phyloP scores from a whole-genome alignment of 495 filamentous ascomycete species.

The Penicillium parvum region DNA sequence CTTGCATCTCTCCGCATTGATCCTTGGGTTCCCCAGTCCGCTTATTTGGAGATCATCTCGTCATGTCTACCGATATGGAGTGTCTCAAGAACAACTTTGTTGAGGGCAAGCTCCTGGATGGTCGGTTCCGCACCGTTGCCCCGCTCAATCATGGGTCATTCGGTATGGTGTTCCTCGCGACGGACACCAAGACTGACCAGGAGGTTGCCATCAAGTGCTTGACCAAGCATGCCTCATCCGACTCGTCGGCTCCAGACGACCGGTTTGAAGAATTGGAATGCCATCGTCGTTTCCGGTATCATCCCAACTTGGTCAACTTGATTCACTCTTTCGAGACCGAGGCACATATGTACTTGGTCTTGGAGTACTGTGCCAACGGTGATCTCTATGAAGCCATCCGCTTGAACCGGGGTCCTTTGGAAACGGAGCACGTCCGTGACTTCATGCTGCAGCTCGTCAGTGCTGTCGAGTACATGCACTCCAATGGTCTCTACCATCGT shows the following conservation, averaged over 20 bases:
- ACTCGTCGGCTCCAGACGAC: conserved; percentile 60
- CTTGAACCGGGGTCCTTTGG: conserved; percentile 74
- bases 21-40: conserved; percentile 16
- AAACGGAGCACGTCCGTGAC: conserved; percentile 92
- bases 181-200: conserved; percentile 66
- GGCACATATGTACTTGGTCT: conserved; percentile 81
- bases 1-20: conserved; percentile 7
- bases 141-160: conserved; percentile 98
- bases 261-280: conserved; percentile 82
- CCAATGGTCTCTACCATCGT: conserved; percentile 87
- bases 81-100: conserved; percentile 72
- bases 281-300: conserved; percentile 70
- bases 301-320: conserved; percentile 92
- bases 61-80: conserved; percentile 62
- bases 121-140: conserved; percentile 83
- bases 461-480: conserved; percentile 86
- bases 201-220: conserved; percentile 92
- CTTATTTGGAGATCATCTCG: conserved; percentile 32
- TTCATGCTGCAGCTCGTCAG: conserved; percentile 95
- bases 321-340: conserved; percentile 89
- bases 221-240: conserved; percentile 63
- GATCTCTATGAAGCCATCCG: conserved; percentile 98
- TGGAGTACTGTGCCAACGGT: conserved; percentile 94
- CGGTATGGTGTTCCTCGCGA: conserved; percentile 93
- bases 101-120: conserved; percentile 69